Base-by-base conservation (phyloP, 306 rosid genomes). In the Cicer chorassanicum region DNA sequence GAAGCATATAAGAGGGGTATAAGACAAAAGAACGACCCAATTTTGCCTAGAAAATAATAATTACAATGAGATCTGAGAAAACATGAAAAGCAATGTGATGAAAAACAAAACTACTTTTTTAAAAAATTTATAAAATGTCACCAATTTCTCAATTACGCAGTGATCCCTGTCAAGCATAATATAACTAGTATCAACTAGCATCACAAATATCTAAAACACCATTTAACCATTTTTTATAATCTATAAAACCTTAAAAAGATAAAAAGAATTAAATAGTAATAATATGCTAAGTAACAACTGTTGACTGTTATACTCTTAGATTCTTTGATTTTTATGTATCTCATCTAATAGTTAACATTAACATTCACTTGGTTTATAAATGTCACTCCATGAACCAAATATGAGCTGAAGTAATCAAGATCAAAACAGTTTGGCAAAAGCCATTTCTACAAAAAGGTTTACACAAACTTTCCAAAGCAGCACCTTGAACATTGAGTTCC, bases 401-500 rank as follows among this genome's bases (percentile, higher is more conserved):
- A 54, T 79, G 34, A 65, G 36, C 46, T 11, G 56, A 57, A 10
- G 24, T 4, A 75, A 24, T 10, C 12, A 36, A 42, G 41, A 78
- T 65, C 51, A 78, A 68, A 43, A 72, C 15, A 59, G 21, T 62
- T 66, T 73, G 55, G 11, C 55, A 65, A 1, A 65, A 65, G 45
- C 64, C 15, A 60, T 18, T 29, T 29, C 34, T 12, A 67, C 42
- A 11, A 48, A 16, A 46, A 65, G 56, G 11, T 45, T 16, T 19
- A 76, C 16, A 64, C 13, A 70, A 29, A 29, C 36, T 59, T 69
- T 80, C 18, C 45, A 69, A 84, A 81, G 73, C 48, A 68, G 81
- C 70, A 93, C 97, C 98, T 93, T 89, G 83, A 83, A 42, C 78
- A 78, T 54, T 70, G 78, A 9, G 51, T 81, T 85, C 90, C 65